Evolutionary conservation across 164 flowering plant genomes (phyloP).

Genomic region (Houttuynia cordata): DNA sequence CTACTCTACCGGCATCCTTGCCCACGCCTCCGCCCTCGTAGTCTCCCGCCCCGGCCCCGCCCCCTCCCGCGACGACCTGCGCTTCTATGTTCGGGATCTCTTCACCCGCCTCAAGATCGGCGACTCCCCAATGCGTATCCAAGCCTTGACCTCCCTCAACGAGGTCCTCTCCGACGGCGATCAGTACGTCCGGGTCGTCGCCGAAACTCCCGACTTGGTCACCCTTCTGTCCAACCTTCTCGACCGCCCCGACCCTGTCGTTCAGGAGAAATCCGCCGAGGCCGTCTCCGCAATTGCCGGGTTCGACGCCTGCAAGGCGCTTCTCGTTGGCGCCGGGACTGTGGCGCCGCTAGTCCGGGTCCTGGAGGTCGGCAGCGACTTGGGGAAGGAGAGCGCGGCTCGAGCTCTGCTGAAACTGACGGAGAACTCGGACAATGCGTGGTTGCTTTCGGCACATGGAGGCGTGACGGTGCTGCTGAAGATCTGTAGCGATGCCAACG

Average conservation of each 20-base stretch:
- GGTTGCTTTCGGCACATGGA: constrained; percentile 90
- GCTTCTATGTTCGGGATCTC: constrained; percentile 63
- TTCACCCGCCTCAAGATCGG: constrained; percentile 71
- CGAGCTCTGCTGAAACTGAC: constrained; percentile 36
- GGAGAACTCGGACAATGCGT: constrained; percentile 68
- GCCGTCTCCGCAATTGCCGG: constrained; percentile 35
- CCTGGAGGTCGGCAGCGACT: constrained; percentile 34
- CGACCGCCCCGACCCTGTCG: constrained; percentile 27
- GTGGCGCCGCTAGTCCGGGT: constrained; percentile 59
- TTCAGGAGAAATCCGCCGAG: constrained; percentile 49
- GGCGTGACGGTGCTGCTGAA: constrained; percentile 69
- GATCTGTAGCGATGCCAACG: constrained; percentile 25
- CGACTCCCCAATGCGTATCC: constrained; percentile 42
- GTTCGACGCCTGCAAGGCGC: constrained; percentile 27
- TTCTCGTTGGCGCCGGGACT: constrained; percentile 42
- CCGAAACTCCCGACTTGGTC: constrained; percentile 39
- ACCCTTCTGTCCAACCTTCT: constrained; percentile 36
- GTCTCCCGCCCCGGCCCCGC: constrained; percentile 53
- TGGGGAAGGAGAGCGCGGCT: constrained; percentile 21
- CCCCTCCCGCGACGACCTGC: constrained; percentile 56
- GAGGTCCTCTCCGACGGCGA: constrained; percentile 59
- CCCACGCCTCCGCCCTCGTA: constrained; percentile 44
- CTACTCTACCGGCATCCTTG: constrained; percentile 38
- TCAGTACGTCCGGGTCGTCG: constrained; percentile 40
- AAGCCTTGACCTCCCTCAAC: constrained; percentile 34